Base-by-base conservation (phyloP, 495 filamentous ascomycete genomes). In the Lasiosphaeris hirsuta region DNA sequence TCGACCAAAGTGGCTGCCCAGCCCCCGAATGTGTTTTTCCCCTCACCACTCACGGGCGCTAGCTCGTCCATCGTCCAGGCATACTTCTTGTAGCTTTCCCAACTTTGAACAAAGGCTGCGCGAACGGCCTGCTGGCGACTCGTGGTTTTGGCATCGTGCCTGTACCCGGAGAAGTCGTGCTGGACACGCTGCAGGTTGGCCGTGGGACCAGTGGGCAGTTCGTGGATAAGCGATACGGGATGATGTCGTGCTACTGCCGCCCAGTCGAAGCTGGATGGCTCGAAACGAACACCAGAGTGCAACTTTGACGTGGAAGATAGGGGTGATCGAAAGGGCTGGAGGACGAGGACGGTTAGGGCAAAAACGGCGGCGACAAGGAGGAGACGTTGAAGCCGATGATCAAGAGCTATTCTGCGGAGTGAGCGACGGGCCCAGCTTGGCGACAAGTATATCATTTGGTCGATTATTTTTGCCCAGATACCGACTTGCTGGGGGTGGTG, bases 1-100 rank as follows among this genome's bases (percentile, higher is more conserved):
- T 96, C 91, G 0, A 96, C 89, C 58, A 94, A 65, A 1, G 91
- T 95, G 7, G 90, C 91, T 8, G 85, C 90, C 90, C 91, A 95
- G 15, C 87, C 88, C 60, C 83, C 87, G 38, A 62, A 58, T 7
- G 43, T 51, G 7, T 57, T 51, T 38, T 55, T 50, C 10, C 49
- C 44, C 4, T 19, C 50, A 10, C 14, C 71, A 63, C 6, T 81
- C 83, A 30, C 76, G 79, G 58, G 60, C 18, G 76, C 75, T 10
- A 94, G 73, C 69, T 96, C 90, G 64, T 96, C 90, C 51, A 82
- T 77, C 49, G 84, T 70, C 89, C 90, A 94, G 1, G 90, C 90
- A 67, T 84, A 73, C 15, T 80, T 68, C 68, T 84, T 89, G 67
- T 96, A 95, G 54, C 87, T 85, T 34, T 83, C 74, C 90, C 90